These are phyloP conservation scores for Anacardium occidentale DNA, from an alignment of 345 rosid genomes.

Conservation along the genomic window DNA sequence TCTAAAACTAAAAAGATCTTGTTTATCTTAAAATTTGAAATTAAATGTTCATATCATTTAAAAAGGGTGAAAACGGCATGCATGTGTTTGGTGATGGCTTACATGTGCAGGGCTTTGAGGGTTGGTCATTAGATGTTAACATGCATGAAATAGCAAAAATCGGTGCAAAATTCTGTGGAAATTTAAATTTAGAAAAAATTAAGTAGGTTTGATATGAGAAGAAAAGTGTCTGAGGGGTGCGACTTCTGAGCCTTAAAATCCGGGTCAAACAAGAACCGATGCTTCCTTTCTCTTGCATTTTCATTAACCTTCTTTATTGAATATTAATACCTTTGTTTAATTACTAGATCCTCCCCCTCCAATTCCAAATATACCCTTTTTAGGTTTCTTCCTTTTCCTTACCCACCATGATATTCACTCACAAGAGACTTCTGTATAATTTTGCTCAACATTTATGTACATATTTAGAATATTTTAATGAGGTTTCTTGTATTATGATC, in stretches of 20 bases:
- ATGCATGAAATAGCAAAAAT: neutral
- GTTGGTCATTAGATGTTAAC: neutral
- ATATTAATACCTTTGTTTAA: neutral
- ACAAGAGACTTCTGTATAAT: neutral
- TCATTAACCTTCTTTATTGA: constrained; percentile 9
- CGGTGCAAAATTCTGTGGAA: neutral
- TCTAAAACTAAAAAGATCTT: too few species aligned
- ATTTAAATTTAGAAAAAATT: neutral
- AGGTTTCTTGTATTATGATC: neutral
- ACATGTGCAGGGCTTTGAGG: neutral
- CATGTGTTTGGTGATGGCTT: too few species aligned
- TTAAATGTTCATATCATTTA: too few species aligned
- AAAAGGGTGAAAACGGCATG: too few species aligned
- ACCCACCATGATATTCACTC: constrained; percentile 3
- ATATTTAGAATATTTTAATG: neutral
- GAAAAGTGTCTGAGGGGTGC: neutral
- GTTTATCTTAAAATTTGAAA: too few species aligned
- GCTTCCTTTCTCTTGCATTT: constrained; percentile 8
- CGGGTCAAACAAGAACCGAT: constrained; percentile 34
- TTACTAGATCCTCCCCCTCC: neutral
- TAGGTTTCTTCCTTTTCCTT: constrained; percentile 19
- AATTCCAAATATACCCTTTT: neutral
- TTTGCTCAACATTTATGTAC: neutral
- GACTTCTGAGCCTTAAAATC: constrained; percentile 25
- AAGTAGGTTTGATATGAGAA: neutral